Percentiles rank a stretch among this genome's conserved stretches.
These are phyloP conservation scores for Phaseolus coccineus DNA, from an alignment of 331 rosid genomes.

Conservation along the genomic window DNA sequence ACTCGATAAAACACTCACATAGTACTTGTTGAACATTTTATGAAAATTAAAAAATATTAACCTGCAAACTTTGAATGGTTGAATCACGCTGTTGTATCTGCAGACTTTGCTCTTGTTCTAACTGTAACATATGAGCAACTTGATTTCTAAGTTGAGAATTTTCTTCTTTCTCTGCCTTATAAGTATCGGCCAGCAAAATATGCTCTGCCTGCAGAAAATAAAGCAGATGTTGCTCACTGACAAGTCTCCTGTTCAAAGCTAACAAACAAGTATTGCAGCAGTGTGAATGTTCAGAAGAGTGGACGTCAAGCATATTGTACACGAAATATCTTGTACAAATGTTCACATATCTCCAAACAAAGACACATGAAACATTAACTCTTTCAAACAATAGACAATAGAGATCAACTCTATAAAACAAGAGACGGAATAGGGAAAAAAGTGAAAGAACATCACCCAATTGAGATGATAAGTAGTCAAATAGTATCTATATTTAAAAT, in stretches of 20 bases:
- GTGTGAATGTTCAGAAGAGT: slow-evolving; percentile 9
- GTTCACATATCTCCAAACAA: slow-evolving; percentile 23
- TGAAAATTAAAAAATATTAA: slow-evolving; percentile 40
- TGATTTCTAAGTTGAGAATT: slow-evolving; percentile 79
- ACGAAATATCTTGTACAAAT: slow-evolving; percentile 1
- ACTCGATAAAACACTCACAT: background rate
- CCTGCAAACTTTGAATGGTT: slow-evolving; percentile 79
- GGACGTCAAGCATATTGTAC: background rate
- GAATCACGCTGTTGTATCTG: slow-evolving; percentile 72
- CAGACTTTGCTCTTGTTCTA: slow-evolving; percentile 73
- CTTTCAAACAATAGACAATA: slow-evolving; percentile 18
- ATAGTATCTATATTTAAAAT: background rate
- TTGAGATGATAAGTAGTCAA: slow-evolving; percentile 4
- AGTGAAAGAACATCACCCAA: background rate
- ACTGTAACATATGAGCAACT: slow-evolving; percentile 77
- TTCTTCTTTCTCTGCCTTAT: slow-evolving; percentile 76
- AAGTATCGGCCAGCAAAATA: slow-evolving; percentile 65
- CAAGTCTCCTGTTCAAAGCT: slow-evolving; percentile 27
- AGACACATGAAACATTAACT: background rate
- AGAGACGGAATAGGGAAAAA: background rate
- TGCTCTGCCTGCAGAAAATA: slow-evolving; percentile 68
- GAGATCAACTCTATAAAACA: background rate
- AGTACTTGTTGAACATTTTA: background rate
- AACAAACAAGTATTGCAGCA: slow-evolving; percentile 27
- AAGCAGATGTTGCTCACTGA: slow-evolving; percentile 39